Evolutionary conservation across 495 filamentous ascomycete genomes (phyloP), one percentile per base, ranked within the genome.

Genomic region (Penicillium robsamsonii): DNA sequence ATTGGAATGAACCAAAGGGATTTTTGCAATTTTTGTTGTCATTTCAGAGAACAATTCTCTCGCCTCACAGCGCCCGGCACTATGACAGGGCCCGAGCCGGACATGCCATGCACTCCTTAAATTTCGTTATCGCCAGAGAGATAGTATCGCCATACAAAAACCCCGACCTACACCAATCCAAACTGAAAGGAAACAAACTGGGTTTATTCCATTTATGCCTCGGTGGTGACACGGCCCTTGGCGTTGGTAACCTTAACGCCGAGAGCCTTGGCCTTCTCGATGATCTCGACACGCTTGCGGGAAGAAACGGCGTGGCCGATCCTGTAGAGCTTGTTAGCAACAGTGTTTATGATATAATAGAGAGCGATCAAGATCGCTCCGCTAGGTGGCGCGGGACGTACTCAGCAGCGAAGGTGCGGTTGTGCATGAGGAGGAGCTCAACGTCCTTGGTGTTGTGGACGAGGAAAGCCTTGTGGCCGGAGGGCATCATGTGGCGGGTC

Each of bases 381-480:
- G 40, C 15, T 8, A 35, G 29, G 2, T 25, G 18, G 31, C 29
- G 44, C 31, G 25, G 31, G 18, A 84, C 91, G 69, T 88, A 97
- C 94, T 97, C 95, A 71, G 94, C 94, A 74, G 94, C 94, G 79
- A 86, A 96, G 74, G 91, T 96, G 75, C 87, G 87, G 88, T 97
- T 97, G 87, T 98, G 95, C 94, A 98, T 98, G 58, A 98, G 84
- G 65, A 98, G 89, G 59, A 98, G 87, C 79, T 97, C 93, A 70
- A 98, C 87, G 70, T 97, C 95, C 71, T 84, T 79, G 76, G 86
- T 73, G 85, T 97, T 97, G 84, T 91, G 87, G 79, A 98, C 94
- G 73, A 97, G 87, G 87, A 98, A 98, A 57, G 94, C 92, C 84
- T 97, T 97, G 87, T 97, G 94, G 80, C 94, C 94, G 69, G 91